Conservation (phyloP, 2,329 filamentous ascomycete genomes). For the Coniella lustricola region DNA sequence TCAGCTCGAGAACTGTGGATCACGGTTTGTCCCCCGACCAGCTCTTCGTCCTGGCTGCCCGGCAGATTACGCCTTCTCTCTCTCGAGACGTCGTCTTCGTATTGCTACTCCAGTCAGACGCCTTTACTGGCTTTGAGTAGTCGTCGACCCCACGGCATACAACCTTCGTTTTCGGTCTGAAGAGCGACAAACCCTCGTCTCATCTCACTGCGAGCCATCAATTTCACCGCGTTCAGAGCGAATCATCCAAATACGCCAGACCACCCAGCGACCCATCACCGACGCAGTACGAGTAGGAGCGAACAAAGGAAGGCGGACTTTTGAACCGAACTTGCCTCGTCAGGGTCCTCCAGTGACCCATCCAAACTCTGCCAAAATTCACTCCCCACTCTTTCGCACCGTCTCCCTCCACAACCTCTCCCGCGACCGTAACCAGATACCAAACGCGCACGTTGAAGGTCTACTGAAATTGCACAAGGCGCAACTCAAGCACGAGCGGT, state of each 20-base stretch:
- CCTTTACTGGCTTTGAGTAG: slow-evolving; percentile 16
- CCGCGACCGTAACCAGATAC: slow-evolving; percentile 22
- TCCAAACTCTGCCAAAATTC: slow-evolving; percentile 52
- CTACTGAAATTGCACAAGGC: slow-evolving; percentile 12
- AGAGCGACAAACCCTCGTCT: neutral
- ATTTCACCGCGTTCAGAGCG: no score
- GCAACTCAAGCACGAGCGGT: slow-evolving; percentile 22
- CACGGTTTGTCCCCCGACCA: slow-evolving; percentile 10
- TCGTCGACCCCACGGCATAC: slow-evolving; percentile 12
- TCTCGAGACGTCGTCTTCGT: slow-evolving; percentile 3
- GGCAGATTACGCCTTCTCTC: slow-evolving; percentile 9
- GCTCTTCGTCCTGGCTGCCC: slow-evolving; percentile 11
- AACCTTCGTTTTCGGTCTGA: neutral
- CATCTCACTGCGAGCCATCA: neutral
- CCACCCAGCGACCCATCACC: no score
- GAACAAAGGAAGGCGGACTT: neutral
- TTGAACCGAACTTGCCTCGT: neutral
- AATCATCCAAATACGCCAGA: no score
- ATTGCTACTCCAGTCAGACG: slow-evolving; percentile 12
- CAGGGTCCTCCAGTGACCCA: slow-evolving; percentile 12
- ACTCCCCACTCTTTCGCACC: slow-evolving; percentile 64
- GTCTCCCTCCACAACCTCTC: slow-evolving; percentile 39
- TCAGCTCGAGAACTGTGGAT: slow-evolving; percentile 10
- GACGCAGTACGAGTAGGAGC: no score
- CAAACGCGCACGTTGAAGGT: slow-evolving; percentile 6